Evolutionary conservation across 2,329 filamentous ascomycete species (phyloP), one percentile per base, ranked within the genome.

Genomic region (Septoria linicola): DNA sequence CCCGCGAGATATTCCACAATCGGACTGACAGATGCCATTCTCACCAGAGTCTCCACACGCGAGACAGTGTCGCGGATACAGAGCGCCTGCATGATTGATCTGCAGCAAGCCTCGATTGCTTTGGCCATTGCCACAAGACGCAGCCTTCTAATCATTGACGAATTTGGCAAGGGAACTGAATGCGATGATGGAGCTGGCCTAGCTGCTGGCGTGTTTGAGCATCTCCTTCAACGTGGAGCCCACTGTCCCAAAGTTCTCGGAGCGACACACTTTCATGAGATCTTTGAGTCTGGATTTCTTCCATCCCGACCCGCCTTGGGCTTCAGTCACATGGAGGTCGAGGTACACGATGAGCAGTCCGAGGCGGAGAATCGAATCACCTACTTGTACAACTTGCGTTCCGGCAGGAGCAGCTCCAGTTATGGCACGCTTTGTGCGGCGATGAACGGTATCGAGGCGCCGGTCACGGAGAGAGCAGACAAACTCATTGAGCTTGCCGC

Each of bases 21-120:
- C 55, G 92, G 93, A 0, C 71, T 97, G 30, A 96, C 92, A 0
- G 93, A 97, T 73, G 95, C 88, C 65, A 95, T 99, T 39, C 72
- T 97, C 41, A 95, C 91, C 1, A 83, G 90, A 16, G 87, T 96
- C 41, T 82, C 87, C 14, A 91, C 90, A 0, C 76, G 84, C 54
- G 83, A 87, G 61, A 83, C 80, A 13, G 81, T 86, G 1, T 85
- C 83, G 2, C 78, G 77, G 58, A 73, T 76, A 7, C 81, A 85
- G 63, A 85, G 82, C 60, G 80, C 82, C 3, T 87, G 87, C 67
- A 84, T 84, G 80, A 89, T 89, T 45, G 93, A 99, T 62, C 70
- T 99, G 14, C 89, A 93, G 61, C 92, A 99, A 64, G 83, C 93
- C 8, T 84, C 87, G 0, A 80, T 93, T 49, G 83, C 88, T 0